A percentile compares a stretch with the other conserved stretches of the same genome.
Evolutionary conservation across 2,329 filamentous ascomycete genomes (phyloP).

Genomic region (Teratosphaeriaceae sp.): DNA sequence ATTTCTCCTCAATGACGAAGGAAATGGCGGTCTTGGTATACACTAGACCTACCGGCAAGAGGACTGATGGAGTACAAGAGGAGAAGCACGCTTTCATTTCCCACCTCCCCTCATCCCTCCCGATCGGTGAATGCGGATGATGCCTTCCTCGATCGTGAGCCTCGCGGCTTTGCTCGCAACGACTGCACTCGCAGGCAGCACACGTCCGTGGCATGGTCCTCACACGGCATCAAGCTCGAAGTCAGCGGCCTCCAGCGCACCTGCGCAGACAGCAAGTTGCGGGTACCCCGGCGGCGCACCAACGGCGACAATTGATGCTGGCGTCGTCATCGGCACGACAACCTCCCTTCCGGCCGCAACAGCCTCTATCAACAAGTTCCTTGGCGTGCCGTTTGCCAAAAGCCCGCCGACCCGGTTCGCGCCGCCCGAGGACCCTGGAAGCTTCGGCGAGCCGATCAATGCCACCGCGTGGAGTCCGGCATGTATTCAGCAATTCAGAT

Average conservation of each 20-base stretch:
- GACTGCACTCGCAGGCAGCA: background rate
- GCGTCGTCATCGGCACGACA: conserved; percentile 23
- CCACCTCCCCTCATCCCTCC: background rate
- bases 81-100: background rate
- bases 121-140: too few species aligned
- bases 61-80: too few species aligned
- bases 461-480: conserved; percentile 25
- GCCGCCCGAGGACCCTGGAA: conserved; percentile 18
- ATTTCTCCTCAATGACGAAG: too few species aligned
- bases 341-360: conserved; percentile 25
- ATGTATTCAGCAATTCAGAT: conserved; percentile 29
- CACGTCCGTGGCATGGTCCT: background rate
- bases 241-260: background rate
- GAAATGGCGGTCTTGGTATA: too few species aligned
- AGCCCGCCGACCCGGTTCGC: conserved; percentile 28
- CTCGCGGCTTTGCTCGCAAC: background rate
- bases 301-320: conserved; percentile 24
- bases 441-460: conserved; percentile 17
- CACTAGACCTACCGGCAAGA: too few species aligned
- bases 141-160: background rate
- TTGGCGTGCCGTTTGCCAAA: conserved; percentile 30
- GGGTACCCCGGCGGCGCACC: conserved; percentile 15
- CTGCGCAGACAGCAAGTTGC: background rate
- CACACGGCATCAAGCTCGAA: background rate
- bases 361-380: conserved; percentile 28